Conservation (phyloP, 352 stramenopile genomes). For the Globisporangium middletonii region DNA sequence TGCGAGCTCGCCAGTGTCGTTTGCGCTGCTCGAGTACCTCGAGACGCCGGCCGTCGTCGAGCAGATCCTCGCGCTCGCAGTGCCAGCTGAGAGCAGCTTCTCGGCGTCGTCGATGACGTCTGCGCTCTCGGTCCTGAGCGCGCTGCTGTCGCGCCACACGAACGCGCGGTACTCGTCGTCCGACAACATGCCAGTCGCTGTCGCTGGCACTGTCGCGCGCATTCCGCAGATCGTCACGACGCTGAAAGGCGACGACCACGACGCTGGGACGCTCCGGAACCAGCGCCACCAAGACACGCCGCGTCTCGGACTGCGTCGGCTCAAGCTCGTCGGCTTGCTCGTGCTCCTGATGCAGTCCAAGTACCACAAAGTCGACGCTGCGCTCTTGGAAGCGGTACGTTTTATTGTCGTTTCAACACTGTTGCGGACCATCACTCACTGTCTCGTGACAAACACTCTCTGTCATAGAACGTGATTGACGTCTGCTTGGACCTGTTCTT, state of each 20-base stretch:
- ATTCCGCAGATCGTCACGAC: constrained; percentile 65
- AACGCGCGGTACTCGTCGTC: constrained; percentile 70
- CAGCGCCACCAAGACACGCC: constrained; percentile 68
- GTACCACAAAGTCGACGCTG: constrained; percentile 72
- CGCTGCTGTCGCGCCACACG: constrained; percentile 66
- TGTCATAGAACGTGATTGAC: constrained; percentile 46
- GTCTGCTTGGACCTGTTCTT: constrained; percentile 84
- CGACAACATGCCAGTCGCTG: constrained; percentile 52
- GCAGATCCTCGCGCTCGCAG: constrained; percentile 51
- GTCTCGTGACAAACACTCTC: not conserved
- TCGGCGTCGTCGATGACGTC: constrained; percentile 74
- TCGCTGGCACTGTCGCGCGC: constrained; percentile 45
- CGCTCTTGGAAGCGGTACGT: constrained; percentile 45
- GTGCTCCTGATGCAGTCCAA: constrained; percentile 82
- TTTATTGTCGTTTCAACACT: not conserved
- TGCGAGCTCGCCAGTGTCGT: constrained; percentile 44
- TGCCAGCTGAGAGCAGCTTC: constrained; percentile 15
- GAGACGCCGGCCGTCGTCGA: constrained; percentile 71
- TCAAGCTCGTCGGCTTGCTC: constrained; percentile 78
- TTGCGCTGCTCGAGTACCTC: constrained; percentile 71
- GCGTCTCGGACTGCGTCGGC: constrained; percentile 60
- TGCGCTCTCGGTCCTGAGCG: constrained; percentile 69
- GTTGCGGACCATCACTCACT: not conserved
- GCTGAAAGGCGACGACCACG: constrained; percentile 49
- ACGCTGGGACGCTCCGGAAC: constrained; percentile 66